Conservation (phyloP, 768 basidiomycete genomes). For the Russula foetens region DNA sequence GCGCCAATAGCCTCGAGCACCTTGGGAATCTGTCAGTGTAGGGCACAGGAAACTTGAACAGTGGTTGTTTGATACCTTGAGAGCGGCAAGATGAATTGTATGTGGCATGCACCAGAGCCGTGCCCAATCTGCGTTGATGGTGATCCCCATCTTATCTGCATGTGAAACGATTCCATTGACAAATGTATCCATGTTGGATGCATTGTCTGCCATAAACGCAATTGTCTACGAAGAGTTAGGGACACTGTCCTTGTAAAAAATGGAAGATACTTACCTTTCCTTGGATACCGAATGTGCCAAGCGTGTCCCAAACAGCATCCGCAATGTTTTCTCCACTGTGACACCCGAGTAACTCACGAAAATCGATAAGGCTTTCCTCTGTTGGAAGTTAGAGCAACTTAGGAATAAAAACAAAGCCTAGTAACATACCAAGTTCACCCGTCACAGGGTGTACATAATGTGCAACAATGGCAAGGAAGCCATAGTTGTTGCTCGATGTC, state of each 20-base stretch:
- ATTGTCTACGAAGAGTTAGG: neutral
- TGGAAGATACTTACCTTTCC: neutral
- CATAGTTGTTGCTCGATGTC: too few species aligned
- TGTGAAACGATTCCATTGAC: neutral
- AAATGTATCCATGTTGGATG: neutral
- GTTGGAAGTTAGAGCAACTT: neutral
- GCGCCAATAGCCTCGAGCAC: neutral
- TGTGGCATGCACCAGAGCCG: neutral
- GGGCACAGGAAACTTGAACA: too few species aligned
- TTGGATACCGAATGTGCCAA: neutral
- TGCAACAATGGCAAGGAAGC: too few species aligned
- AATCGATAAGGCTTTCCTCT: neutral
- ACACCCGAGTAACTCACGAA: neutral
- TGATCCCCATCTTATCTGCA: neutral
- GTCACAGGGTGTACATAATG: neutral
- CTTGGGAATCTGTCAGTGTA: neutral
- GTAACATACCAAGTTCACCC: neutral
- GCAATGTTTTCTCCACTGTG: neutral
- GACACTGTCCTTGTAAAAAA: neutral
- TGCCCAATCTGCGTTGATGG: neutral
- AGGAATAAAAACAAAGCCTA: neutral
- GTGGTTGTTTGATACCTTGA: neutral
- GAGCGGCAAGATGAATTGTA: too few species aligned
- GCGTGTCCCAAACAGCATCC: neutral
- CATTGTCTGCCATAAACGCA: neutral